Evolutionary conservation across 495 filamentous ascomycete genomes (phyloP).

Genomic region (Parachaetomium inaequale): DNA sequence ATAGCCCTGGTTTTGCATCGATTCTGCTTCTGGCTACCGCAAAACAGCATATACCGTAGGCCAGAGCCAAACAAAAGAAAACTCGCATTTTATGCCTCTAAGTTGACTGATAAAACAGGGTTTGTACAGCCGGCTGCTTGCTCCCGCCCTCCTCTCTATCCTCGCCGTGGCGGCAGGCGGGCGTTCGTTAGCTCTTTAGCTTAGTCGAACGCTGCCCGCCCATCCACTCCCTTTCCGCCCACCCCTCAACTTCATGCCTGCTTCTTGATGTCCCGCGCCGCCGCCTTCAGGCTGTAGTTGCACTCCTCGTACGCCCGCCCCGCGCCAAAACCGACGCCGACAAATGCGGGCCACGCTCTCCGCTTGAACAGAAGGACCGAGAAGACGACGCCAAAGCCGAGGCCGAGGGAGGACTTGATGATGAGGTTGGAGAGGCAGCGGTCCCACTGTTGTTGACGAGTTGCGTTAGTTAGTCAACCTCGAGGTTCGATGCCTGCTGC

Average conservation of each 20-base stretch:
- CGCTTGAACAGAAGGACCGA: slow-evolving; percentile 97
- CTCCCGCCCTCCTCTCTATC: slow-evolving; percentile 5
- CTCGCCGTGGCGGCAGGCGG: neutral
- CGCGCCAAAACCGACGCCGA: slow-evolving; percentile 90
- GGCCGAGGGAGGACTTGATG: slow-evolving; percentile 89
- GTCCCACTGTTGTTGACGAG: slow-evolving; percentile 70
- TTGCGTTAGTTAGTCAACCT: slow-evolving; percentile 6
- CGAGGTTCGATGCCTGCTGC: neutral
- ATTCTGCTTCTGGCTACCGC: neutral
- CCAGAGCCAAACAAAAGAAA: slow-evolving; percentile 15
- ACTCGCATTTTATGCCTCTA: slow-evolving; percentile 27
- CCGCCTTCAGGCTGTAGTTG: slow-evolving; percentile 60
- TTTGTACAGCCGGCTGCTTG: slow-evolving; percentile 22
- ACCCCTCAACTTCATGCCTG: slow-evolving; percentile 30
- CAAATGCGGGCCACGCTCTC: slow-evolving; percentile 90
- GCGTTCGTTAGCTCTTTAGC: neutral
- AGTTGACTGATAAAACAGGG: slow-evolving; percentile 23
- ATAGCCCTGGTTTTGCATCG: slow-evolving; percentile 13
- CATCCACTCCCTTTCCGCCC: neutral
- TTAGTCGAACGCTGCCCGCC: neutral
- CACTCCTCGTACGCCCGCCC: slow-evolving; percentile 95
- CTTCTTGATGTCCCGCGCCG: slow-evolving; percentile 48
- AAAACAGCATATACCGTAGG: neutral
- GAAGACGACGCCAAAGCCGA: slow-evolving; percentile 96
- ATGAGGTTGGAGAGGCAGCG: slow-evolving; percentile 93